phyloP scores from a whole-genome alignment of 2,329 filamentous ascomycete species.

The Raffaelea deltoideospora region DNA sequence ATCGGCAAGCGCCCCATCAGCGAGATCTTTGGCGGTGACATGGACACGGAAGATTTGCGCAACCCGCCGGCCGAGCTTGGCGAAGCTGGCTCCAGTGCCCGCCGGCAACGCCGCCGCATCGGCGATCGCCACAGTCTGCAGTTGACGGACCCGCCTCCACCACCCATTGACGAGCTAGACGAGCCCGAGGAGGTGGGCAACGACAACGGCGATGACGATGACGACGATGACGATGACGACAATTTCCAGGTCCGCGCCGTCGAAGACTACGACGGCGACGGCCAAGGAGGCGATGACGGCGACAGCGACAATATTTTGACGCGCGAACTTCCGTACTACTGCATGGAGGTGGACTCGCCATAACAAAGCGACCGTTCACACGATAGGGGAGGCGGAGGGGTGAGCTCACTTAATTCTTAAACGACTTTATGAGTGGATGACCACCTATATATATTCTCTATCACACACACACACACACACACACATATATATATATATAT shows the following conservation, averaged over 20 bases:
- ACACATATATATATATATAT: too few species aligned
- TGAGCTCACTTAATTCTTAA: too few species aligned
- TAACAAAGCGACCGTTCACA: too few species aligned
- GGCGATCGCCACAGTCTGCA: conserved; percentile 30
- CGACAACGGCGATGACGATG: conserved; percentile 15
- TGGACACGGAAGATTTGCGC: conserved; percentile 23
- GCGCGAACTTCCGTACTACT: conserved; percentile 34
- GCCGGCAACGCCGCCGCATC: conserved; percentile 29
- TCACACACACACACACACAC: too few species aligned
- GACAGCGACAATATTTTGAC: conserved; percentile 30
- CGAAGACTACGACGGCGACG: conserved; percentile 11
- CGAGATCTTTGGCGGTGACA: conserved; percentile 33
- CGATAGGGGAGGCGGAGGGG: too few species aligned
- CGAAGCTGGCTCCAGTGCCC: conserved; percentile 31
- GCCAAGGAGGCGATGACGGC: conserved; percentile 14
- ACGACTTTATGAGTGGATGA: too few species aligned
- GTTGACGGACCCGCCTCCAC: conserved; percentile 33
- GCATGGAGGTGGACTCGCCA: conserved; percentile 31
- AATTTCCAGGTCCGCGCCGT: too few species aligned
- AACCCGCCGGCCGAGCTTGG: conserved; percentile 19
- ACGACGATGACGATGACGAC: conserved; percentile 11
- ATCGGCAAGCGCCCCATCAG: conserved; percentile 39
- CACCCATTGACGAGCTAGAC: conserved; percentile 37
- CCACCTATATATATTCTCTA: too few species aligned
- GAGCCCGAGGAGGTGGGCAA: conserved; percentile 27